Base-by-base conservation (phyloP, 2,329 filamentous ascomycete species). In the Fusarium anthophilum region DNA sequence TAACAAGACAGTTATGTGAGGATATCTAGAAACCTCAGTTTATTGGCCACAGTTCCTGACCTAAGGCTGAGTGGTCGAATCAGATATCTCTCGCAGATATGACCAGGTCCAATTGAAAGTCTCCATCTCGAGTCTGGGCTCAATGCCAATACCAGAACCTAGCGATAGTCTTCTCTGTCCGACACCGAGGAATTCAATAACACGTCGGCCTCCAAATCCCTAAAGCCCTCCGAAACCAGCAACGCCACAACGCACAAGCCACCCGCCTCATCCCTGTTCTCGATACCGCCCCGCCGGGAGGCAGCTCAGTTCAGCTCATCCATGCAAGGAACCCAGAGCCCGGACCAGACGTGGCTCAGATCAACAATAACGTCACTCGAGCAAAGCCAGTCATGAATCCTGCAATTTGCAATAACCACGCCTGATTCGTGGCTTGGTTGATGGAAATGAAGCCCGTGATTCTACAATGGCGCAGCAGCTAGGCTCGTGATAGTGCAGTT, bases 261-360 rank as follows among this genome's bases (percentile, higher is more conserved):
- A 74, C 64, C 32, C 14, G 32, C 24, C 22, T 43, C 30, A 48
- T 38, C 72, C 69, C 51, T 72, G 63, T 47, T 71, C 53, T 50
- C 26, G 26, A 68, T 50, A 55, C 65, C 64, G 59, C 71, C 67
- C 72, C 56, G 32, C 58, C n/a, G 60, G 64, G 72, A 74, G 72
- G 72, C 59, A 74, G 63, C 72, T 74, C 48, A 47, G 41, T 28
- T 50, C 26, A 47, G 41, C 55, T 58, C 28, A 39, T 51, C 54
- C 22, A 66, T 72, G 71, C 67, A 74, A 74, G 72, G 63, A 63
- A 72, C 62, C 53, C 43, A 39, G 44, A 63, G 58, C 47, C 47
- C 35, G 48, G 50, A 41, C 61, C 69, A 44, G 61, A 59, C 44
- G 72, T 74, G 72, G 72, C 72, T 74, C 72, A 74, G 72, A 68